Evolutionary conservation across 352 stramenopile genomes (phyloP).

Genomic region (Globisporangium radiosum): DNA sequence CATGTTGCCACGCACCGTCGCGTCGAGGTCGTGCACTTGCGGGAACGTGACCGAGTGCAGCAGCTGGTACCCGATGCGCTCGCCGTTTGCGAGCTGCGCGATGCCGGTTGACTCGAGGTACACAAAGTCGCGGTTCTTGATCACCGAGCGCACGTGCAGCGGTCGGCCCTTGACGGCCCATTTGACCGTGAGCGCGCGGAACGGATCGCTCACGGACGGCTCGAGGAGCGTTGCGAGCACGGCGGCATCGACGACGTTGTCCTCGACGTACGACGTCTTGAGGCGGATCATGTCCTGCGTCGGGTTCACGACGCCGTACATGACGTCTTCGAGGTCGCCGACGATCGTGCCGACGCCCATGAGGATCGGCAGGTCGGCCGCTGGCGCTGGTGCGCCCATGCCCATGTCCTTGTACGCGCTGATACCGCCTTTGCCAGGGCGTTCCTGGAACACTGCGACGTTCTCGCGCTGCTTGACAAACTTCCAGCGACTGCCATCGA

Average conservation of each 20-base stretch:
- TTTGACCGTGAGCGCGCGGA: conserved; percentile 24
- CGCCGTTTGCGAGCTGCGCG: conserved; percentile 6
- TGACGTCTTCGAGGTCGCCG: conserved; percentile 34
- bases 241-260: conserved; percentile 8
- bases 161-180: conserved; percentile 48
- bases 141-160: conserved; percentile 29
- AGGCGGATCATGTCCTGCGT: conserved; percentile 27
- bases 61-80: conserved; percentile 12
- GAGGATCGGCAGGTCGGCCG: conserved; percentile 13
- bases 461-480: conserved; percentile 12
- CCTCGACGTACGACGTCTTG: conserved; percentile 34
- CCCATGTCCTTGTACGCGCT: conserved; percentile 11
- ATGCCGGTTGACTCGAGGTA: conserved; percentile 58
- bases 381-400: conserved; percentile 1
- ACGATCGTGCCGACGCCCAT: conserved; percentile 25
- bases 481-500: conserved; percentile 11
- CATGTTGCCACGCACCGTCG: conserved; percentile 35
- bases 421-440: not conserved
- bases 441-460: conserved; percentile 12
- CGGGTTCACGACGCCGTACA: conserved; percentile 33
- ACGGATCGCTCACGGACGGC: conserved; percentile 7
- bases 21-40: conserved; percentile 29
- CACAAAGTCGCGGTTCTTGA: conserved; percentile 60
- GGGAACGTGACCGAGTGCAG: conserved; percentile 51
- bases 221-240: conserved; percentile 12